A percentile compares a stretch with the other conserved stretches of the same genome.
Conservation (phyloP, 345 rosid genomes). For the Erodium maritimum region DNA sequence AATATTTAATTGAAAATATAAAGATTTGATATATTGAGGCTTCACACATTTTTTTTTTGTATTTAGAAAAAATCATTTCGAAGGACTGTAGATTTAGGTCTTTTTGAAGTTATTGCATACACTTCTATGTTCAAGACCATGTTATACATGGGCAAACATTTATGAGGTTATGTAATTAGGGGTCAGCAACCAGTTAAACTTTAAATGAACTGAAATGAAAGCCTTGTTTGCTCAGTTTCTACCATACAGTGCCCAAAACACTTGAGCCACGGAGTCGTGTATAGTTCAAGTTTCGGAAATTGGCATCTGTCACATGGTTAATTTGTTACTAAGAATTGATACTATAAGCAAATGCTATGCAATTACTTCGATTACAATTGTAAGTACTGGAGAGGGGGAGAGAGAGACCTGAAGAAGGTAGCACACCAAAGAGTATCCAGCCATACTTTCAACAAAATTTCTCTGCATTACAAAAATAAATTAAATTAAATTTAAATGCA, state of each 20-base stretch:
- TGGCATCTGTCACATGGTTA: too few species aligned
- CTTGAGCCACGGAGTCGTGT: too few species aligned
- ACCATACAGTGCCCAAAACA: too few species aligned
- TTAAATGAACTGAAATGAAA: background rate
- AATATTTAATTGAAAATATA: too few species aligned
- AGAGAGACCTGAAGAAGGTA: conserved; percentile 81
- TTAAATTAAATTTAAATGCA: background rate
- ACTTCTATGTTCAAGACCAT: background rate
- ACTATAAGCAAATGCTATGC: too few species aligned
- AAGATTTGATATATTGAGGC: too few species aligned
- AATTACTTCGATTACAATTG: background rate
- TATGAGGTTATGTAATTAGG: background rate
- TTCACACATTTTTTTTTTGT: too few species aligned
- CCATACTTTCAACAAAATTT: conserved; percentile 99
- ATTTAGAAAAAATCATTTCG: too few species aligned
- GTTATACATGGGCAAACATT: background rate
- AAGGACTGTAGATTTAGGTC: background rate
- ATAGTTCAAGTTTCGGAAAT: too few species aligned
- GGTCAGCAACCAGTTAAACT: background rate
- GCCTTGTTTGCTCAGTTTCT: background rate
- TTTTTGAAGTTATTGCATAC: background rate
- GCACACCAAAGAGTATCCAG: conserved; percentile 96
- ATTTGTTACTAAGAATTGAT: too few species aligned
- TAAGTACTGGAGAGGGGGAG: background rate
- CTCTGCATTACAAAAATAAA: conserved; percentile 48